phyloP scores from a whole-genome alignment of 106 monocot species.

The Narthecium ossifragum region DNA sequence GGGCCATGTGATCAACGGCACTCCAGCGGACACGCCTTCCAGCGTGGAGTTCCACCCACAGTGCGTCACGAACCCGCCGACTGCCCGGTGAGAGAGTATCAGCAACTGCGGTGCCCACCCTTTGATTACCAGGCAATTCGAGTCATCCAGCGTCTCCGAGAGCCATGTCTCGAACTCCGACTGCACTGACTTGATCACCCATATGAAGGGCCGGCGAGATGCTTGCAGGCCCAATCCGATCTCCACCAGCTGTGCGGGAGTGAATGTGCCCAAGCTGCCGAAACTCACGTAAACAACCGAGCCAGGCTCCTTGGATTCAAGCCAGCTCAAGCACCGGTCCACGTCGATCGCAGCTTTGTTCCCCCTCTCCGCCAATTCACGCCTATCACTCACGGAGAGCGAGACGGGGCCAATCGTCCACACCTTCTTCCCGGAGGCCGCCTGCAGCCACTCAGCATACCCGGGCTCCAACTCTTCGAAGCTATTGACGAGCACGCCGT shows the following conservation, averaged over 20 bases:
- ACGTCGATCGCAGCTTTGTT: neutral
- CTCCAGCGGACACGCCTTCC: constrained; percentile 35
- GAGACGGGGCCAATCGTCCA: constrained; percentile 2
- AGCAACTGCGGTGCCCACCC: constrained; percentile 52
- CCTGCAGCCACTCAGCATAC: neutral
- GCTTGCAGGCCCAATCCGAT: constrained; percentile 39
- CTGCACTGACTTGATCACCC: constrained; percentile 30
- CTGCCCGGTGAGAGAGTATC: constrained; percentile 36
- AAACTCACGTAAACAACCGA: constrained; percentile 11
- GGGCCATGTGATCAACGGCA: constrained; percentile 48
- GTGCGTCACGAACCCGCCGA: constrained; percentile 55
- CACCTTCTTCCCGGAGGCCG: neutral
- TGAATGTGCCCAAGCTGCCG: constrained; percentile 1
- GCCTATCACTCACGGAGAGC: neutral
- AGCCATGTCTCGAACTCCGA: constrained; percentile 21
- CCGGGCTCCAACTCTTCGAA: constrained; percentile 4
- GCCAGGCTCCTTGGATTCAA: neutral
- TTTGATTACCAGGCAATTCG: constrained; percentile 22
- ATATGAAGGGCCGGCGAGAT: constrained; percentile 24
- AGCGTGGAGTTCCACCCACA: constrained; percentile 75
- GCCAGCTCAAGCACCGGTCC: neutral
- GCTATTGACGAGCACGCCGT: constrained; percentile 5
- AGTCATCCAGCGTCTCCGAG: constrained; percentile 14
- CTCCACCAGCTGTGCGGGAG: constrained; percentile 6
- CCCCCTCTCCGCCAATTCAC: neutral